Percentiles rank a stretch among this genome's conserved stretches.
These are phyloP conservation scores for Saturnispora bothae DNA, from an alignment of 805 yeast species.

Conservation along the genomic window DNA sequence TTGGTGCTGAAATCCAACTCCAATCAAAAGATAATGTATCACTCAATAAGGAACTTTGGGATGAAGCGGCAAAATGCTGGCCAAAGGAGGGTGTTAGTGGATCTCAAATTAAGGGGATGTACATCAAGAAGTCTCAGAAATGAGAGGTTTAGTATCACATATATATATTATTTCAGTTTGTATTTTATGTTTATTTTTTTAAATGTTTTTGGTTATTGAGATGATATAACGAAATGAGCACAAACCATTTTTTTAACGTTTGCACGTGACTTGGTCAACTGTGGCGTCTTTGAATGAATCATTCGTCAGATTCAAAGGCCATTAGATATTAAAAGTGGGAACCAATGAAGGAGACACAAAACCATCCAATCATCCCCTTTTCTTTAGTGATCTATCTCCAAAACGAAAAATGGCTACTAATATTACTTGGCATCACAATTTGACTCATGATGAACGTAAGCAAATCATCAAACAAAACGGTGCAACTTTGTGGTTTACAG, in stretches of 20 bases:
- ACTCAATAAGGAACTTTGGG: conserved; percentile 23
- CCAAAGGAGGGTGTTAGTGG: conserved; percentile 25
- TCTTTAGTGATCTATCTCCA: background rate
- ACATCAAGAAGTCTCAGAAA: conserved; percentile 20
- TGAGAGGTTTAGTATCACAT: too few relatives aligned
- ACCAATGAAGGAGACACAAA: too few relatives aligned
- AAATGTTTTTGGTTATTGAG: background rate
- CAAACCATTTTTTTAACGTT: too few relatives aligned
- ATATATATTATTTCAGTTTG: background rate
- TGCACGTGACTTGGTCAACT: too few relatives aligned
- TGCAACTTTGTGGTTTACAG: conserved; percentile 90
- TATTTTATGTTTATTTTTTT: background rate
- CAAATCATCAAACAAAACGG: conserved; percentile 70
- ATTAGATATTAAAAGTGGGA: too few relatives aligned
- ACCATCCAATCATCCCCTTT: background rate
- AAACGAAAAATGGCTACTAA: conserved; percentile 68
- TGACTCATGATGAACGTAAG: conserved; percentile 74
- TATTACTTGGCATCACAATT: conserved; percentile 91
- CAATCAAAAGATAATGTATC: conserved; percentile 14
- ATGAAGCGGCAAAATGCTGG: conserved; percentile 25
- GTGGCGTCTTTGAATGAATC: too few relatives aligned
- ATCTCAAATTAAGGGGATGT: conserved; percentile 24
- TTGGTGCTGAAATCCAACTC: conserved; percentile 25
- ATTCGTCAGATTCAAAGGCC: too few relatives aligned
- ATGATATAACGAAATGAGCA: too few relatives aligned